phyloP scores from a whole-genome alignment of 192 early-diverging fungal genomes.

The Backusella mclennaniae region DNA sequence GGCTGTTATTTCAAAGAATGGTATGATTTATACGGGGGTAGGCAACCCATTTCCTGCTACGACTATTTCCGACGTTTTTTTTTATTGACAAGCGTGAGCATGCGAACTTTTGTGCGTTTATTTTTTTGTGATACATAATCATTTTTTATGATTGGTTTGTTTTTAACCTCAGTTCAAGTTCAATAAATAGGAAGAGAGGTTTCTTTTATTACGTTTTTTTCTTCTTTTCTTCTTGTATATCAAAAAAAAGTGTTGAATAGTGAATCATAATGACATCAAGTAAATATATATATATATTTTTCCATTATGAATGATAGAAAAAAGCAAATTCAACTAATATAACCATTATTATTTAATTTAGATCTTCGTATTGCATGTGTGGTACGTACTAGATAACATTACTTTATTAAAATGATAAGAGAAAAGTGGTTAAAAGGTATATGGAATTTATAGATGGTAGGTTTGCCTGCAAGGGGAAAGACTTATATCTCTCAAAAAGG shows the following conservation, averaged over 20 bases:
- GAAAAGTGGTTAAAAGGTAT: not conserved
- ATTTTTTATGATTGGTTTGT: not conserved
- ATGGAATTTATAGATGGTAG: conserved; percentile 70
- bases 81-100: not conserved
- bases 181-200: not conserved
- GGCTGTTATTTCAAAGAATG: not conserved
- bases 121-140: not conserved
- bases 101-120: not conserved
- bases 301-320: not conserved
- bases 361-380: conserved; percentile 35
- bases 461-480: conserved; percentile 91
- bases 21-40: not conserved
- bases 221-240: not conserved
- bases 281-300: not conserved
- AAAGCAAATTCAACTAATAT: not conserved
- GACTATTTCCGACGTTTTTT: not conserved
- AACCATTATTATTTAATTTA: not conserved
- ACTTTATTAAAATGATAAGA: not conserved
- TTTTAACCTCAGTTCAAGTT: not conserved
- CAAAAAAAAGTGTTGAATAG: not conserved
- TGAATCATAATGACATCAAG: conserved; percentile 4
- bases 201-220: not conserved
- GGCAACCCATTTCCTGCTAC: not conserved
- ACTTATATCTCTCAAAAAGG: conserved; percentile 94
- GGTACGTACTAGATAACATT: conserved; percentile 18